These are phyloP conservation scores for Globisporangium parvum DNA, from an alignment of 352 stramenopile genomes.

Conservation along the genomic window DNA sequence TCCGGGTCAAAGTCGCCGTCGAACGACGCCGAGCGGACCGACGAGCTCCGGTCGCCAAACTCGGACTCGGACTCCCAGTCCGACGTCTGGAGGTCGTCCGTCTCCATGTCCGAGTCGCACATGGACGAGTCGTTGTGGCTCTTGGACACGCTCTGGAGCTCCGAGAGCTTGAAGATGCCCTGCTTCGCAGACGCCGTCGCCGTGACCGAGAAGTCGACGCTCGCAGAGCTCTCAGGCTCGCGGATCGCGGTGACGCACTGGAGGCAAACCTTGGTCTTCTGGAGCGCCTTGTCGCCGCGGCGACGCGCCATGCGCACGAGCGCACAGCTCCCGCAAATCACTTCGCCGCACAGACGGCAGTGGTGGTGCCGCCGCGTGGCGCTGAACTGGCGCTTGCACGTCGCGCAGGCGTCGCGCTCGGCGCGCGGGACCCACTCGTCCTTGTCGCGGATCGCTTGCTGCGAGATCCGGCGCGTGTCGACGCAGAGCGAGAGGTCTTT, in stretches of 20 bases:
- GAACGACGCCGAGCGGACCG: constrained; percentile 2
- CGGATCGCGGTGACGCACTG: constrained; percentile 49
- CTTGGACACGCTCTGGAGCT: background rate
- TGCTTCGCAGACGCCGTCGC: too few relatives aligned
- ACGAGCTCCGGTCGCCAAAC: constrained; percentile 1
- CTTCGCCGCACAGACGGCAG: constrained; percentile 72
- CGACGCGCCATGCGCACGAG: constrained; percentile 38
- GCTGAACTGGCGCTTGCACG: constrained; percentile 57
- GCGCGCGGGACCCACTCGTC: constrained; percentile 49
- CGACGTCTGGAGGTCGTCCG: background rate
- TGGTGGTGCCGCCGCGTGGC: constrained; percentile 62
- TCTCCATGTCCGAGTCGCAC: constrained; percentile 12
- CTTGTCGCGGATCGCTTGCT: constrained; percentile 40
- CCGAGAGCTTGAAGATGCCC: constrained; percentile 1
- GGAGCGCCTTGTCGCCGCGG: constrained; percentile 24
- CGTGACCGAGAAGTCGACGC: background rate
- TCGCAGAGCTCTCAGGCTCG: constrained; percentile 12
- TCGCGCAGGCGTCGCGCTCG: constrained; percentile 32
- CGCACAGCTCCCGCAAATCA: constrained; percentile 68
- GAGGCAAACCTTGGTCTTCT: constrained; percentile 59
- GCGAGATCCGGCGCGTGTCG: constrained; percentile 61
- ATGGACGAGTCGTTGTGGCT: background rate
- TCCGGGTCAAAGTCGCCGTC: constrained; percentile 3
- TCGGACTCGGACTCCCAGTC: constrained; percentile 14
- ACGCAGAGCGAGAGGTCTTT: constrained; percentile 51